These are phyloP conservation scores for Aspergillus diversus DNA, from an alignment of 495 filamentous ascomycete species.

Conservation along the genomic window DNA sequence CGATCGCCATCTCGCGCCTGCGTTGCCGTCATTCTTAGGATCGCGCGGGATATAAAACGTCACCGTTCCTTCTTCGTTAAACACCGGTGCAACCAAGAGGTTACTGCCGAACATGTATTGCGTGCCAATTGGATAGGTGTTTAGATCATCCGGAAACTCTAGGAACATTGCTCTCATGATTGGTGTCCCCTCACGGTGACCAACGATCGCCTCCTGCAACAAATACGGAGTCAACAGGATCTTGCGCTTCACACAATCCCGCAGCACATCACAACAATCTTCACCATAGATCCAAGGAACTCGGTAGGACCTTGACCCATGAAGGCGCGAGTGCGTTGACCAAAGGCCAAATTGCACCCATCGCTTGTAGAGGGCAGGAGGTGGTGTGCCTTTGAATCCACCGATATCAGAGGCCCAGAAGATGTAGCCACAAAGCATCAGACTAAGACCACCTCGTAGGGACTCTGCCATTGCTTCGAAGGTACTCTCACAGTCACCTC, in stretches of 20 bases:
- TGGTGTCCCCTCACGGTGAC: conserved; percentile 52
- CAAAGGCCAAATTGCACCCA: conserved; percentile 75
- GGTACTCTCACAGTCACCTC: conserved; percentile 73
- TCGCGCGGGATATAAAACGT: conserved; percentile 62
- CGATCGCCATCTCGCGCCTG: conserved; percentile 55
- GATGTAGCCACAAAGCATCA: conserved; percentile 67
- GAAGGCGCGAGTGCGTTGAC: conserved; percentile 68
- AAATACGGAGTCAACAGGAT: conserved; percentile 67
- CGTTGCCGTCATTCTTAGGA: conserved; percentile 22
- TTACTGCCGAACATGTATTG: conserved; percentile 68
- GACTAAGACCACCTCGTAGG: conserved; percentile 65
- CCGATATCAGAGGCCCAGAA: conserved; percentile 76
- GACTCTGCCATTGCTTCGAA: conserved; percentile 75
- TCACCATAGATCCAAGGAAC: conserved; percentile 74
- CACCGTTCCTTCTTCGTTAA: conserved; percentile 59
- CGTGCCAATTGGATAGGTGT: conserved; percentile 61
- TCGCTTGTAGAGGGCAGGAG: conserved; percentile 72
- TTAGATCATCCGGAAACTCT: conserved; percentile 66
- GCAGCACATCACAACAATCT: conserved; percentile 60
- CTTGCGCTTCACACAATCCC: conserved; percentile 64
- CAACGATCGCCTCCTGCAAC: conserved; percentile 54
- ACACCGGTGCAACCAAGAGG: conserved; percentile 63
- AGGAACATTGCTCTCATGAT: conserved; percentile 67
- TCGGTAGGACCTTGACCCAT: conserved; percentile 66
- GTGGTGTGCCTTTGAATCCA: conserved; percentile 70